Base-by-base conservation (phyloP, 1,284 basidiomycete genomes). In the Ganoderma boninense region DNA sequence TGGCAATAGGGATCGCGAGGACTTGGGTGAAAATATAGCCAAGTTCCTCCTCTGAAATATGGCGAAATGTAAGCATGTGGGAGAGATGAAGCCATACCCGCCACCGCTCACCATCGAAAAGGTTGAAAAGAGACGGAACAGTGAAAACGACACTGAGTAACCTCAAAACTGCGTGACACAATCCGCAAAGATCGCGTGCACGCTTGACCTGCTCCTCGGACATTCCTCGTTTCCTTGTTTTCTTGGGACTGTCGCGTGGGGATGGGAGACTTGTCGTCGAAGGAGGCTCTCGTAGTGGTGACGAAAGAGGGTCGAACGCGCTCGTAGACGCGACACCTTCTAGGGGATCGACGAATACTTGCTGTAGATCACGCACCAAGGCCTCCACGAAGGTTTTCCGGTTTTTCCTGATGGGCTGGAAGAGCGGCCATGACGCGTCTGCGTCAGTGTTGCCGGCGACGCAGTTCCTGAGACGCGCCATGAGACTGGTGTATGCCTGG, bases 171-270 rank as follows among this genome's bases (percentile, higher is more conserved):
- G 89, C 86, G 75, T 93, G 92, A 43, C 85, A 87, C 7, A 88
- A 88, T 2, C 90, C 90, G 78, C 89, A 92, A 20, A 95, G 81
- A 79, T 95, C 94, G 42, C 93, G 84, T 2, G 92, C 92, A 75
- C 89, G 87, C 76, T 92, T 94, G 66, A 90, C 90, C 77, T 93
- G 91, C 70, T 92, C 90, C 60, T 87, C 93, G 0, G 86, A 88
- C 87, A 94, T 88, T 1, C 93, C 92, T 71, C 86, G 87, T 80
- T 80, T 69, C 81, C 79, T 69, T 80, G 79, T 82, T 71, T 90
- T 92, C 81, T 86, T 90, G 1, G 87, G 86, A 64, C 84, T 87
- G 60, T 82, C 79, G 71, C 81, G 80, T 0, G 87, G 87, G 14
- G 88, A 87, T 23, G 86, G 87, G 20, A 87, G 85, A 4, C 68